Conservation (phyloP, 108 stramenopile species). For the Cyclostephanos tholiformis region DNA sequence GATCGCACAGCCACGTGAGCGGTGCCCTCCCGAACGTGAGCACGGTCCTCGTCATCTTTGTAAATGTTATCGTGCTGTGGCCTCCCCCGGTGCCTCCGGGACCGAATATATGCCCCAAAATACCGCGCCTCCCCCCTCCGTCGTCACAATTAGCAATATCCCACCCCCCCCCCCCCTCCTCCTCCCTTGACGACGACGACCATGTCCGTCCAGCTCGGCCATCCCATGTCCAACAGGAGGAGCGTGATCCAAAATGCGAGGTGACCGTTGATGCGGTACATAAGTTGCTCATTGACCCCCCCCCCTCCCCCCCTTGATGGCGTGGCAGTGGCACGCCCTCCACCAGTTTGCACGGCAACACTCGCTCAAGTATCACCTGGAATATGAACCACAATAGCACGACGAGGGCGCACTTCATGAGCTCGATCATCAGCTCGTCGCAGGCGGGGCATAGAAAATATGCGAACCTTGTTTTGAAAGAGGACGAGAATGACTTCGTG, state of each 20-base stretch:
- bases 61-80: no score
- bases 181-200: no score
- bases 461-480: slow-evolving; percentile 13
- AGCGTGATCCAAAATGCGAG: slow-evolving; percentile 91
- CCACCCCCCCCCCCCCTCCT: no score
- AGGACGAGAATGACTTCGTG: slow-evolving; percentile 8
- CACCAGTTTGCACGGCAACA: slow-evolving; percentile 71
- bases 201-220: slow-evolving; percentile 50
- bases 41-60: slow-evolving; percentile 15
- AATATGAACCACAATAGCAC: slow-evolving; percentile 82
- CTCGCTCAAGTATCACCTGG: slow-evolving; percentile 84
- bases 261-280: slow-evolving; percentile 94
- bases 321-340: slow-evolving; percentile 65
- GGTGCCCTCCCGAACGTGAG: slow-evolving; percentile 59
- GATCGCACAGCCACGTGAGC: slow-evolving; percentile 76
- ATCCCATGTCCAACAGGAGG: slow-evolving; percentile 52
- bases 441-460: slow-evolving; percentile 54
- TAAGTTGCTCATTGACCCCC: slow-evolving; percentile 39
- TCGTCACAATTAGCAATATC: no score
- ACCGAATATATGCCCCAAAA: no score
- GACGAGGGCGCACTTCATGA: slow-evolving; percentile 51
- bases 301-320: no score
- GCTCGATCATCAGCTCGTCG: background rate
- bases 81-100: no score
- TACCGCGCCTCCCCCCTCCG: no score